A percentile compares a stretch with the other conserved stretches of the same genome.
phyloP scores from a whole-genome alignment of 352 stramenopile species.

The Phytophthora vignae region DNA sequence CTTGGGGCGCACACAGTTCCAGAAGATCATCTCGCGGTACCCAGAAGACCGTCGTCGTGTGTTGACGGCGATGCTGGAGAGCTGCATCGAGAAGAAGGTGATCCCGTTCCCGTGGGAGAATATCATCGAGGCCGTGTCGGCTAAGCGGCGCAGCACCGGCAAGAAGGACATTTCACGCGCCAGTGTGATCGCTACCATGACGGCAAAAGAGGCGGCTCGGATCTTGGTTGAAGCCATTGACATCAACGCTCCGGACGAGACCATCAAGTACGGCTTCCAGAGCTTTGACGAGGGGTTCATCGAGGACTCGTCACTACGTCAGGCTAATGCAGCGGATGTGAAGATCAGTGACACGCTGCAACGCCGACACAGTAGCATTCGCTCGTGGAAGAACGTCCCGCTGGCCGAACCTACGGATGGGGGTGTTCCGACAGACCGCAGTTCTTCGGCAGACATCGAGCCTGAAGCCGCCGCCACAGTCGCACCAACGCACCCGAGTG shows the following conservation, averaged over 20 bases:
- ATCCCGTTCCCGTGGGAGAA: slow-evolving; percentile 12
- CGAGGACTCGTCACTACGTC: background rate
- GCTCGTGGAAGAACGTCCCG: background rate
- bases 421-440: background rate
- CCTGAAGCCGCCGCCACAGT: background rate
- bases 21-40: slow-evolving; percentile 7
- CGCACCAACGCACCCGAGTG: background rate
- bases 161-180: background rate
- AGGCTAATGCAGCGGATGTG: background rate
- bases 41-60: slow-evolving; percentile 11
- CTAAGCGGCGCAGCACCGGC: background rate
- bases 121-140: slow-evolving; percentile 5
- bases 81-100: slow-evolving; percentile 12
- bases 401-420: background rate
- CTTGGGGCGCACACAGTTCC: slow-evolving; percentile 3
- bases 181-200: background rate
- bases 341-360: background rate
- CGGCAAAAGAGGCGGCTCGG: background rate
- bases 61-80: slow-evolving; percentile 5
- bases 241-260: slow-evolving; percentile 2
- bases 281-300: background rate
- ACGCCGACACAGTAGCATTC: background rate
- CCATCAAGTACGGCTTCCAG: slow-evolving; percentile 20
- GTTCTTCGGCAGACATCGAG: background rate
- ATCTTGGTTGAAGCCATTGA: slow-evolving; percentile 1